Conservation (phyloP, 768 basidiomycete species). For the Lactarius tabidus region DNA sequence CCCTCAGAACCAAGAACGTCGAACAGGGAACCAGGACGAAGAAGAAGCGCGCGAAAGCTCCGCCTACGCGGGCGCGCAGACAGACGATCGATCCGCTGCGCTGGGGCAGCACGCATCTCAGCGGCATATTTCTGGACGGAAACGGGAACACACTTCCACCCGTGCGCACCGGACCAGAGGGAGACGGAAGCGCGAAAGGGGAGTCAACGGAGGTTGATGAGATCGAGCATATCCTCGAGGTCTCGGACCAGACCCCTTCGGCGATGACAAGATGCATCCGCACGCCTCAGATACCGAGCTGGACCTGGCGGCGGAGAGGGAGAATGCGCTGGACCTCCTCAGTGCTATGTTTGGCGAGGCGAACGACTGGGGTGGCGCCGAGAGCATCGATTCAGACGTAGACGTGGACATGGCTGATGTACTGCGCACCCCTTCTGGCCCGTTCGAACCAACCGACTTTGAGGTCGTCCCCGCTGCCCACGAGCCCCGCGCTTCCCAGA, state of each 20-base stretch:
- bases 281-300: slow-evolving; percentile 7
- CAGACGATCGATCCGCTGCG: slow-evolving; percentile 67
- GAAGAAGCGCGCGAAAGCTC: slow-evolving; percentile 42
- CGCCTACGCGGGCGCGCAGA: slow-evolving; percentile 55
- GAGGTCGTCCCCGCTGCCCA: not conserved
- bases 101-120: slow-evolving; percentile 67
- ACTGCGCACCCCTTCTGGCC: no score
- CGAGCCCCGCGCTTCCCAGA: no score
- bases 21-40: slow-evolving; percentile 36
- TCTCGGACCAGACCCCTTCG: slow-evolving; percentile 20
- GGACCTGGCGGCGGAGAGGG: slow-evolving; percentile 44
- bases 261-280: not conserved
- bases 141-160: no score
- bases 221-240: slow-evolving; percentile 22
- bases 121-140: slow-evolving; percentile 56
- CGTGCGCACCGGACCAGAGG: no score
- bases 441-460: no score
- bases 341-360: slow-evolving; percentile 47
- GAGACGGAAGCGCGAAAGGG: not conserved
- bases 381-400: slow-evolving; percentile 40
- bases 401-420: slow-evolving; percentile 13
- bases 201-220: slow-evolving; percentile 12
- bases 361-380: slow-evolving; percentile 56
- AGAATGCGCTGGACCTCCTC: slow-evolving; percentile 44
- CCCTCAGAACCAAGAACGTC: slow-evolving; percentile 24